Base-by-base conservation (phyloP, 768 basidiomycete genomes). In the Phaffia australis region DNA sequence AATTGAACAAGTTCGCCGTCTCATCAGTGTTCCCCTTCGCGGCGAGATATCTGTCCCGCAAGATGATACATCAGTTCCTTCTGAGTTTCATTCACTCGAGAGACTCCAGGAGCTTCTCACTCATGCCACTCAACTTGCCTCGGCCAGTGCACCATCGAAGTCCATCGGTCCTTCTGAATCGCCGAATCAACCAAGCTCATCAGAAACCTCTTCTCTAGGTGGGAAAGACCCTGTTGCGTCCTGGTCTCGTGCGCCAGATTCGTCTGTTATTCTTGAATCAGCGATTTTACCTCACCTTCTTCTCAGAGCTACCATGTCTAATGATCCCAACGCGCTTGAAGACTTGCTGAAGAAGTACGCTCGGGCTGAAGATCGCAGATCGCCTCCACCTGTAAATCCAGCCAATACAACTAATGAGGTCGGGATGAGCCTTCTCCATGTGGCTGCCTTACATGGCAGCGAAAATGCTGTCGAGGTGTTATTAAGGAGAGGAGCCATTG, bases 1-100 rank as follows among this genome's bases (percentile, higher is more conserved):
- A 0, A 73, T 79, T 2, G 74, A 79, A 23, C 83, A 89, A 77
- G 82, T 97, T 55, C 84, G 89, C 63, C 79, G 83, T 50, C 81
- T 94, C 25, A 82, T 95, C 65, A 79, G 83, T 16, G 84, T 81
- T 46, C 87, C 93, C 3, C 80, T 95, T 15, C 89, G 92, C 8
- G 92, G 92, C 56, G 92, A 97, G 76, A 83, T 97, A 42, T 51
- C 90, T 87, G 0, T 58, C 14, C 56, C 64, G 2, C 29, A 56
- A 1, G n/a, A 56, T 7, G 56, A 47, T 15, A 25, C 18, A 74
- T 81, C 8, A 74, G 81, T 0, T 77, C 81, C 1, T 80, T 76
- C 58, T 65, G 62, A 55, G 61, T 54, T 81, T 7, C 76, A 80
- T 57, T 81, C 81, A 67, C 75, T 85, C 19, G 83, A 84, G 48